Conservation (phyloP, 768 basidiomycete genomes). For the Holtermannia corniformis region DNA sequence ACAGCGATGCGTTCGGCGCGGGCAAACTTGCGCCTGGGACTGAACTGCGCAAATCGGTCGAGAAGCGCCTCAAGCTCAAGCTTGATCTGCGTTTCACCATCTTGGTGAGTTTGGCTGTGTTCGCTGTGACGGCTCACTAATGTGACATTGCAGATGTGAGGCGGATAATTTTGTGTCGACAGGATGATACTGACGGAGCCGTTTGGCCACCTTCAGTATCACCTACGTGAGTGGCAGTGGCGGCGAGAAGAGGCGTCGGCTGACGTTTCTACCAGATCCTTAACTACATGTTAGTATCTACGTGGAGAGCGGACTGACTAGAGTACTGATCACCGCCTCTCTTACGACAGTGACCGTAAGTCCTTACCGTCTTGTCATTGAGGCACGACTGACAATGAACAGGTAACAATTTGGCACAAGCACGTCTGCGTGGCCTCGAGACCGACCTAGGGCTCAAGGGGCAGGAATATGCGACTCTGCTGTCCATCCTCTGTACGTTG, state of each 20-base stretch:
- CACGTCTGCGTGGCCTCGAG: slow-evolving; percentile 31
- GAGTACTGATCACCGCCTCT: neutral
- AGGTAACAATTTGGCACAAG: slow-evolving; percentile 38
- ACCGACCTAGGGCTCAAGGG: slow-evolving; percentile 29
- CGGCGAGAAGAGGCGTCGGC: neutral
- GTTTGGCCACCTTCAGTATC: slow-evolving; percentile 27
- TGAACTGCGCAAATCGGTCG: slow-evolving; percentile 13
- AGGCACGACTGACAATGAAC: too few relatives aligned
- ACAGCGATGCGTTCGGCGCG: neutral
- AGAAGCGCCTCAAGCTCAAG: slow-evolving; percentile 36
- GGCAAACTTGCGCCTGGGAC: neutral
- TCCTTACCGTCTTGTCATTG: too few relatives aligned
- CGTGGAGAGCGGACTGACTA: too few relatives aligned
- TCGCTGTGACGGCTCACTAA: too few relatives aligned
- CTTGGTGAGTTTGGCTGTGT: slow-evolving; percentile 1
- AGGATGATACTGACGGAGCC: neutral
- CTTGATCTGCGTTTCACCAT: slow-evolving; percentile 33
- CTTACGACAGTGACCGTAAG: slow-evolving; percentile 33
- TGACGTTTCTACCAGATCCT: neutral
- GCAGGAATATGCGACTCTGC: slow-evolving; percentile 31
- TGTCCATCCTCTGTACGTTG: slow-evolving; percentile 29
- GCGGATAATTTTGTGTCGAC: neutral
- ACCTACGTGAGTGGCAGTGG: slow-evolving; percentile 33
- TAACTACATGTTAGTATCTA: neutral
- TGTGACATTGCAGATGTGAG: neutral